A percentile compares a stretch with the other conserved stretches of the same genome.
Evolutionary conservation across 2,329 filamentous ascomycete species (phyloP).

Genomic region (Aspergillus quadrilineatus): DNA sequence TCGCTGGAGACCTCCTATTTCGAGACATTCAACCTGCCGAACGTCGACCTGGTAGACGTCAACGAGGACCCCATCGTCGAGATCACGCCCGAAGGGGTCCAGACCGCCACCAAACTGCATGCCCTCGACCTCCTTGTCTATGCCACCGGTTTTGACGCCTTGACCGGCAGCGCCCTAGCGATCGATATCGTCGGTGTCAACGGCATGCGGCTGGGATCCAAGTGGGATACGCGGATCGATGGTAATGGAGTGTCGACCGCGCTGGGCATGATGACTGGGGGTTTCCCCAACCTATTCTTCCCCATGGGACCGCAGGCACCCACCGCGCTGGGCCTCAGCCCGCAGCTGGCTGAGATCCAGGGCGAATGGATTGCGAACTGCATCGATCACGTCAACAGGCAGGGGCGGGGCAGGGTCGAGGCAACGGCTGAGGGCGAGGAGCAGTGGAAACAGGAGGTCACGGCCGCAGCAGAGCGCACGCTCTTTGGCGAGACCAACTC

Average conservation of each 20-base stretch:
- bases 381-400: conserved; percentile 50
- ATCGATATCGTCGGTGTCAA: neutral
- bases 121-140: neutral
- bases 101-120: neutral
- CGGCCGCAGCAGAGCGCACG: conserved; percentile 44
- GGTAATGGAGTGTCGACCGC: conserved; percentile 31
- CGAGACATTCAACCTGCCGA: neutral
- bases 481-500: conserved; percentile 47
- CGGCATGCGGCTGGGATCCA: conserved; percentile 31
- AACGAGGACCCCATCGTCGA: conserved; percentile 1
- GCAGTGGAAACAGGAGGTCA: conserved; percentile 52
- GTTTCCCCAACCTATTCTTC: conserved; percentile 53
- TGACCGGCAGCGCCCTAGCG: neutral
- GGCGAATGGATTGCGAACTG: conserved; percentile 55
- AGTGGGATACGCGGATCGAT: conserved; percentile 27
- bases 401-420: conserved; percentile 53
- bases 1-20: neutral
- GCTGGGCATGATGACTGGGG: conserved; percentile 42
- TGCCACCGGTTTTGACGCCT: neutral
- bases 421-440: conserved; percentile 47
- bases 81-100: neutral
- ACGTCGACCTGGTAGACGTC: neutral
- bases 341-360: conserved; percentile 54
- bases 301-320: conserved; percentile 58
- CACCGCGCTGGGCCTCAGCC: conserved; percentile 57